phyloP scores from a whole-genome alignment of 257 asterid genomes.

The Eucommia ulmoides region DNA sequence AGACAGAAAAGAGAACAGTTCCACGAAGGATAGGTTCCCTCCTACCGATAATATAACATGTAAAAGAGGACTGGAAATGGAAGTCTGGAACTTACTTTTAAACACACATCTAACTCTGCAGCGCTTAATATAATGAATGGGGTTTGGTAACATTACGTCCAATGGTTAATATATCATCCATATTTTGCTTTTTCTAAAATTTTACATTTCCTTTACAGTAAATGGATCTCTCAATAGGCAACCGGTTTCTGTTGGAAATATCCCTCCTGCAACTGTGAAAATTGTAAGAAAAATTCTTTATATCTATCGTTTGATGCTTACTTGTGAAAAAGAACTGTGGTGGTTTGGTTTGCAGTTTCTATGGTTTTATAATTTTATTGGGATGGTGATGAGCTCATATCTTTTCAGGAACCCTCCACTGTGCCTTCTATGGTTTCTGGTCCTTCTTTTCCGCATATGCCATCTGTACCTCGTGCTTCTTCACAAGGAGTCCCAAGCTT shows the following conservation, averaged over 20 bases:
- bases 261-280: constrained; percentile 75
- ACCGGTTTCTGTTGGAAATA: constrained; percentile 43
- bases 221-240: constrained; percentile 55
- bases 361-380: too few species aligned
- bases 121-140: too few species aligned
- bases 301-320: too few species aligned
- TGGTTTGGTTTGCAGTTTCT: too few species aligned
- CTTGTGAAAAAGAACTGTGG: too few species aligned
- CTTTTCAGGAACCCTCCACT: constrained; percentile 67
- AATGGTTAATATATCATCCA: background rate
- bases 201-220: constrained; percentile 27
- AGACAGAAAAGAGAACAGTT: too few species aligned
- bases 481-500: constrained; percentile 52
- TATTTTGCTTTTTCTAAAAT: constrained; percentile 9
- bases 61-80: too few species aligned
- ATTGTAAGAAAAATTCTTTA: constrained; percentile 38
- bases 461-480: constrained; percentile 63
- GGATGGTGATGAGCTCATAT: constrained; percentile 6
- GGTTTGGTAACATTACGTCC: too few species aligned
- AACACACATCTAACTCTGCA: too few species aligned
- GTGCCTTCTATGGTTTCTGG: constrained; percentile 37
- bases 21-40: too few species aligned
- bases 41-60: too few species aligned
- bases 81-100: too few species aligned
- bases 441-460: constrained; percentile 55